These are phyloP conservation scores for Hypoxylon sp. DNA, from an alignment of 2,329 filamentous ascomycete genomes.

Conservation along the genomic window DNA sequence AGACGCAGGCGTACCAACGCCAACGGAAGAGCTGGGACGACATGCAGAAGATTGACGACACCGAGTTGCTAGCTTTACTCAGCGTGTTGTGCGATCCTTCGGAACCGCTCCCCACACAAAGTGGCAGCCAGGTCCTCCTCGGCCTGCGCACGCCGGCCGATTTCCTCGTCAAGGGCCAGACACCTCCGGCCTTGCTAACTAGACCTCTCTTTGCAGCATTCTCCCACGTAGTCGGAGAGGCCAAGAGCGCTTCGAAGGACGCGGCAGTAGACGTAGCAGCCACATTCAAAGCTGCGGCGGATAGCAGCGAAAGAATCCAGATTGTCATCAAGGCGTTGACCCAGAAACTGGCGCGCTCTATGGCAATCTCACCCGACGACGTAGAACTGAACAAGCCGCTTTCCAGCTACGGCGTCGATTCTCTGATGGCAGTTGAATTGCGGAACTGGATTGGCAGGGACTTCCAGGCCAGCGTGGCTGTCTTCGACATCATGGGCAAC, in stretches of 20 bases:
- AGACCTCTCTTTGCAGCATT: slow-evolving; percentile 40
- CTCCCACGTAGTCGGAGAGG: slow-evolving; percentile 32
- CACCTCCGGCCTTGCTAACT: slow-evolving; percentile 19
- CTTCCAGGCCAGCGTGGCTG: slow-evolving; percentile 37
- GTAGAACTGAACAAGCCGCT: slow-evolving; percentile 49
- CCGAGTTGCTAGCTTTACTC: slow-evolving; percentile 48
- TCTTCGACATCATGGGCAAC: slow-evolving; percentile 48
- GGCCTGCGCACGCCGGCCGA: slow-evolving; percentile 40
- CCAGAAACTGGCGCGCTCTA: slow-evolving; percentile 44
- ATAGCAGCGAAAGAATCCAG: slow-evolving; percentile 27
- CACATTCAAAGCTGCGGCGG: slow-evolving; percentile 27
- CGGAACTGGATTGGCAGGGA: slow-evolving; percentile 52
- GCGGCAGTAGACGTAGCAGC: slow-evolving; percentile 24
- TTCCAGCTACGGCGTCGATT: slow-evolving; percentile 54
- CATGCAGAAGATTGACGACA: slow-evolving; percentile 45
- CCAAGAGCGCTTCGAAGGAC: slow-evolving; percentile 25
- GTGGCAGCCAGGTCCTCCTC: slow-evolving; percentile 39
- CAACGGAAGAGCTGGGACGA: slow-evolving; percentile 36
- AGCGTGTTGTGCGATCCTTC: slow-evolving; percentile 46
- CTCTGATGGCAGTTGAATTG: slow-evolving; percentile 55
- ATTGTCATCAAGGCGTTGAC: slow-evolving; percentile 44
- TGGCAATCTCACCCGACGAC: slow-evolving; percentile 46
- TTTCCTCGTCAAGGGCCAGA: slow-evolving; percentile 30
- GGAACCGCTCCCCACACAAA: slow-evolving; percentile 14
- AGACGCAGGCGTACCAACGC: slow-evolving; percentile 42